Conservation (phyloP, 306 rosid species). For the Canavalia gladiata region DNA sequence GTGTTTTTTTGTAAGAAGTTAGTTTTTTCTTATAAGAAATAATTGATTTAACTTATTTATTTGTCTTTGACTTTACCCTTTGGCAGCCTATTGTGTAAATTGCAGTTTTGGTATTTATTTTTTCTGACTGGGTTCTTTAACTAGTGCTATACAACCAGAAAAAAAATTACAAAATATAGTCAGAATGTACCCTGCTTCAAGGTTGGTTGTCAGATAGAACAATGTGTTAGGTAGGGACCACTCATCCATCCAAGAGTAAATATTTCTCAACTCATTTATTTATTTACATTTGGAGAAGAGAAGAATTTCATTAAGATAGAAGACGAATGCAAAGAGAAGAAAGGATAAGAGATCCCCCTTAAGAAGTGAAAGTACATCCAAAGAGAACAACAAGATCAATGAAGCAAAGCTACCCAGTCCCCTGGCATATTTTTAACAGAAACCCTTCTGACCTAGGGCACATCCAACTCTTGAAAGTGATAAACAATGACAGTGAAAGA, state of each 20-base stretch:
- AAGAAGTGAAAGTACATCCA: background rate
- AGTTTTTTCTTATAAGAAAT: background rate
- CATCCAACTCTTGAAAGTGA: background rate
- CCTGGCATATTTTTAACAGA: background rate
- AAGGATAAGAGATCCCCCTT: background rate
- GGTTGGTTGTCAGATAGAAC: background rate
- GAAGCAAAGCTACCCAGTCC: background rate
- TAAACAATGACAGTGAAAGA: background rate
- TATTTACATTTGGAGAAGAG: background rate
- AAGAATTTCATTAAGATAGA: background rate
- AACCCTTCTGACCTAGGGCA: background rate
- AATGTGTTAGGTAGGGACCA: background rate
- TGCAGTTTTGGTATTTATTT: slow-evolving; percentile 4
- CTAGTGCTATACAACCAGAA: background rate
- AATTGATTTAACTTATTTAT: background rate
- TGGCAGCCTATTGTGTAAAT: background rate
- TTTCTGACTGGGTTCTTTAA: slow-evolving; percentile 23
- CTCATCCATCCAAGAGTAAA: background rate
- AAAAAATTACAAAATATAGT: background rate
- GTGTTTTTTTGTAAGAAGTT: background rate
- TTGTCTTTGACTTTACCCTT: background rate
- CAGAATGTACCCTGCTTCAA: background rate
- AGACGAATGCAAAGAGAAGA: background rate
- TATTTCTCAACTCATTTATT: background rate
- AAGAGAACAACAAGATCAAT: background rate